Evolutionary conservation across 495 filamentous ascomycete species (phyloP).

Genomic region (Penicillium canescens): DNA sequence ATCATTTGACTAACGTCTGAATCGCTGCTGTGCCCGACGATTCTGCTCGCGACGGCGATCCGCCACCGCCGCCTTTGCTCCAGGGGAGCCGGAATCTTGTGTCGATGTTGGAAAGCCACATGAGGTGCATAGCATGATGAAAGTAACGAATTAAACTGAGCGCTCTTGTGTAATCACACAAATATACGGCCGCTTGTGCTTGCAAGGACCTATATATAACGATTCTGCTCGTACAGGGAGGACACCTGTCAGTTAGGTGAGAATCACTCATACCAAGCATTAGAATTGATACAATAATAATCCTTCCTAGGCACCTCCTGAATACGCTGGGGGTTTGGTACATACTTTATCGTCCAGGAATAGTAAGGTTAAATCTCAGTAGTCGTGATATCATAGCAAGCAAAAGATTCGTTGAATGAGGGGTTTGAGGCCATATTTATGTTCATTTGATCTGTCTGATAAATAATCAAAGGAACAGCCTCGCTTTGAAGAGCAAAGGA

Average conservation of each 20-base stretch:
- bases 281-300: not conserved
- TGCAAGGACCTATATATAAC: too few relatives aligned
- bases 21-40: not conserved
- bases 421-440: slow-evolving; percentile 1
- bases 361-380: not conserved
- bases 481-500: too few relatives aligned
- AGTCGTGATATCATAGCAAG: not conserved
- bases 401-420: not conserved
- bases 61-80: not conserved
- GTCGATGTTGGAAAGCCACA: not conserved
- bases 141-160: too few relatives aligned
- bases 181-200: not conserved
- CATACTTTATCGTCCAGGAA: not conserved
- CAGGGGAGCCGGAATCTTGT: not conserved
- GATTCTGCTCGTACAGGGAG: too few relatives aligned
- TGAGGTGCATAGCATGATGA: not conserved
- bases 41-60: not conserved
- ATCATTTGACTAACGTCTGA: not conserved
- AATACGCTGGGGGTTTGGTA: not conserved
- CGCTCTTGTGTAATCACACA: not conserved
- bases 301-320: too few relatives aligned
- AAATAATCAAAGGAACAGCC: too few relatives aligned
- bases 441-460: not conserved
- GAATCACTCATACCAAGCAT: not conserved
- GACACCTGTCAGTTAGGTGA: not conserved